Evolutionary conservation across 371 early-diverging fungal genomes (phyloP), one percentile per base, ranked within the genome.

Genomic region (Mortierella sp.): DNA sequence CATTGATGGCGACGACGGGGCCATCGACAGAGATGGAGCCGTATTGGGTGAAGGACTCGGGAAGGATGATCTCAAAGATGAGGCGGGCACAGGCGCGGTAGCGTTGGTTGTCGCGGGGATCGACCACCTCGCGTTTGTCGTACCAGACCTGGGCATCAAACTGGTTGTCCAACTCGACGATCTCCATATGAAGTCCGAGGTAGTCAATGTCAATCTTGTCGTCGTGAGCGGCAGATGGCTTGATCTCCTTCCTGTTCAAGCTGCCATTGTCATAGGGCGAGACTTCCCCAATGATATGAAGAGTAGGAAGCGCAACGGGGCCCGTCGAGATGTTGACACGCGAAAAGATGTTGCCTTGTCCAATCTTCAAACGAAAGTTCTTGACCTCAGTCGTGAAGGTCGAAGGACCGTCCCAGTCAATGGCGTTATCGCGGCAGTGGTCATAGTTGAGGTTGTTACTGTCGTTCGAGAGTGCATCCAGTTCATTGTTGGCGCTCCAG

Each of bases 1-100:
- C 51, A 5, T 78, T 24, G 48, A 84, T 54, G 1, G 16, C 5
- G 40, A 75, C 14, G 0, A 84, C 73, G 28, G 24, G 46, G 24
- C 84, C 84, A 13, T 73, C 70, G 50, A 84, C 46, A 0, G 50
- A 3, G n/a, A 83, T 59, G 16, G 53, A 51, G 13, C 57, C 75
- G 40, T 75, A 83, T 28, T 28, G 9, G 24, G 44, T 74, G 40
- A 37, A 74, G 6, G 76, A 43, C 46, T 76, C 73, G 2, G 84
- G 84, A 16, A 84, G 46, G 40, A 78, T 67, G 28, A 84, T 34
- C 14, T 53, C 70, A 40, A 78, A 44, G 0, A 73, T 46, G 11
- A 84, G 61, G 0, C n/a, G 6, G 8, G 84, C 84, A 16, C 84
- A 84, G 46, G 84, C 78, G 26, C 51, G 40, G 74, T 80, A 78